Base-by-base conservation (phyloP, 163 green algal species). In the Prototheca wickerhamii region DNA sequence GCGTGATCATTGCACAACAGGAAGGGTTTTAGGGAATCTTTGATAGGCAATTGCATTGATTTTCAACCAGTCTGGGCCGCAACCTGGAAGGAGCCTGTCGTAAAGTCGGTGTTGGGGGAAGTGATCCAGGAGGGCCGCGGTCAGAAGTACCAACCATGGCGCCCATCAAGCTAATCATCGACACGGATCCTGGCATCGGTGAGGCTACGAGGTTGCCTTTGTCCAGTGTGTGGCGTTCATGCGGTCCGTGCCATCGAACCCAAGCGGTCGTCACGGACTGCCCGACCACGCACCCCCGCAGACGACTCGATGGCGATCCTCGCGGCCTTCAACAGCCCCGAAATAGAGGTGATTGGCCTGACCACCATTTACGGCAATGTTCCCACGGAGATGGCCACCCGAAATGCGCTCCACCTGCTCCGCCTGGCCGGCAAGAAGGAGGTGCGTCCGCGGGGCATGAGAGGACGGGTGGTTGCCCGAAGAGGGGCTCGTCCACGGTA, bases 341-440 rank as follows among this genome's bases (percentile, higher is more conserved):
- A 93, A 32, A 67, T 96, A 8, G 77, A 90, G 32, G 63, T 96
- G 12, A 67, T 95, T 1, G 90, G 85, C 0, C 52, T 96, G 8
- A 96, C 89, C 6, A 93, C 88, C 2, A 77, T 93, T n/a, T 96
- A 87, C 56, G 90, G 90, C 56, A 96, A 96, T 68, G 84, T 95
- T 1, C 66, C 66, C 3, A 90, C 82, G 0, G 18, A 72, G 0
- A 82, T 81, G 52, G 86, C 89, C 23, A 96, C 89, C 1, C 26
- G 76, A 23, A 96, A 96, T 73, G 88, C 88, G 4, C 71, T 95
- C 23, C 63, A 73, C 4, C 69, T 96, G 44, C 56, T 72, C 31
- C 52, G 87, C 37, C 60, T 87, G 57, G 72, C 76, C 20, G 74
- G 70, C 2, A 46, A 65, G 12, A 3, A 7, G 4, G 56, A 83